phyloP scores from a whole-genome alignment of 2,329 filamentous ascomycete species.

The Didymella pomorum region DNA sequence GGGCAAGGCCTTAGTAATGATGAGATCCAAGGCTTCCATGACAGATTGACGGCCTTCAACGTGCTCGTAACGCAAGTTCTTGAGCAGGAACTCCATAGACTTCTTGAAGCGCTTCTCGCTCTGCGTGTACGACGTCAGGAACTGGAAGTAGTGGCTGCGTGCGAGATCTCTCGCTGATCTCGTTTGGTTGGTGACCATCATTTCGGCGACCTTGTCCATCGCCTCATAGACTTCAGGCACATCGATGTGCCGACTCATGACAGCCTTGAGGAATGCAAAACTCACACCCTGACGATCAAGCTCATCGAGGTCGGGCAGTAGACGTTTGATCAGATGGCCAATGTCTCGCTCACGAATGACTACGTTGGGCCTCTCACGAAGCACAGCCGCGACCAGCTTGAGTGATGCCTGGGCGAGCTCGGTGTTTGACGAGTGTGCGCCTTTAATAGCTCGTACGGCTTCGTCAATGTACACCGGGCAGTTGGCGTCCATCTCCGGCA shows the following conservation, averaged over 20 bases:
- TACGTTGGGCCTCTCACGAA: conserved; percentile 81
- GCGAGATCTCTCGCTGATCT: conserved; percentile 86
- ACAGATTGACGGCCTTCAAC: conserved; percentile 89
- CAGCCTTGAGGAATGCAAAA: conserved; percentile 90
- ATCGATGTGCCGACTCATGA: conserved; percentile 84
- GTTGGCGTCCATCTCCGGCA: conserved; percentile 72
- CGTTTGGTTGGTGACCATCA: conserved; percentile 97
- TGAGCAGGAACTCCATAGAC: conserved; percentile 86
- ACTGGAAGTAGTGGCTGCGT: conserved; percentile 89
- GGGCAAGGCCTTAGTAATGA: conserved; percentile 75
- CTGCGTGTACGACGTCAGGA: conserved; percentile 93
- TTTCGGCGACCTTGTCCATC: conserved; percentile 78
- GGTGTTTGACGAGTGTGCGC: conserved; percentile 77
- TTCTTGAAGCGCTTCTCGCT: conserved; percentile 88
- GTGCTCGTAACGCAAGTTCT: conserved; percentile 89
- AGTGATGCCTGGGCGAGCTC: conserved; percentile 87
- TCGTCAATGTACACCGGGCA: conserved; percentile 84
- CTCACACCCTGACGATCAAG: conserved; percentile 90
- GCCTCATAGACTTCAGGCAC: conserved; percentile 90
- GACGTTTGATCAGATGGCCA: conserved; percentile 79
- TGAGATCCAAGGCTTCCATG: conserved; percentile 86
- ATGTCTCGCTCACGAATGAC: conserved; percentile 81
- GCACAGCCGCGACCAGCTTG: conserved; percentile 84
- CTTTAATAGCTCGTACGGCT: conserved; percentile 81
- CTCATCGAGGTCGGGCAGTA: conserved; percentile 90